Conservation (phyloP, 2,329 filamentous ascomycete species). For the Aspergillus fischeri region DNA sequence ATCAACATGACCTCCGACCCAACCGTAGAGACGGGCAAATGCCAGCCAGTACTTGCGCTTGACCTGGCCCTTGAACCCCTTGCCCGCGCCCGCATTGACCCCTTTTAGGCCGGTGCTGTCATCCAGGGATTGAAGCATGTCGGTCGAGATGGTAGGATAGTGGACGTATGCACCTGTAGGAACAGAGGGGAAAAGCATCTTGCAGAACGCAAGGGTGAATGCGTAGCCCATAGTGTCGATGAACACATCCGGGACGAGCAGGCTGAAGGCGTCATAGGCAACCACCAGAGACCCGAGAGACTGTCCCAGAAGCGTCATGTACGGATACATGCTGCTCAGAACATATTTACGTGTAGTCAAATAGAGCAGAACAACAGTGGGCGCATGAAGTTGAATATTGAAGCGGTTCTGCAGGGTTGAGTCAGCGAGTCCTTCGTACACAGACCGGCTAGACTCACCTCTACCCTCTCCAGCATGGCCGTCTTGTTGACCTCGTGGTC, state of each 20-base stretch:
- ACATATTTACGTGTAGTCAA: conserved; percentile 84
- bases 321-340: conserved; percentile 80
- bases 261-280: conserved; percentile 87
- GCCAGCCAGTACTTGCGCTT: conserved; percentile 84
- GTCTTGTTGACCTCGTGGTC: conserved; percentile 84
- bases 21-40: conserved; percentile 79
- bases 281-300: conserved; percentile 83
- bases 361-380: conserved; percentile 83
- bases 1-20: conserved; percentile 78
- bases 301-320: conserved; percentile 91
- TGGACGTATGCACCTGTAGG: conserved; percentile 93
- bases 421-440: not conserved
- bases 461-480: conserved; percentile 70
- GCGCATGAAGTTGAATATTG: conserved; percentile 82
- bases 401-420: conserved; percentile 65
- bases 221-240: conserved; percentile 98
- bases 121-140: conserved; percentile 86
- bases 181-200: conserved; percentile 72
- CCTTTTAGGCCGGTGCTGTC: conserved; percentile 62
- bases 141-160: conserved; percentile 96
- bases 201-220: conserved; percentile 78
- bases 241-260: conserved; percentile 89
- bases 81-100: conserved; percentile 77
- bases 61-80: conserved; percentile 62
- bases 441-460: conserved; percentile 46